Evolutionary conservation across 768 basidiomycete genomes (phyloP).

Genomic region (Phlebiopsis gigantea): DNA sequence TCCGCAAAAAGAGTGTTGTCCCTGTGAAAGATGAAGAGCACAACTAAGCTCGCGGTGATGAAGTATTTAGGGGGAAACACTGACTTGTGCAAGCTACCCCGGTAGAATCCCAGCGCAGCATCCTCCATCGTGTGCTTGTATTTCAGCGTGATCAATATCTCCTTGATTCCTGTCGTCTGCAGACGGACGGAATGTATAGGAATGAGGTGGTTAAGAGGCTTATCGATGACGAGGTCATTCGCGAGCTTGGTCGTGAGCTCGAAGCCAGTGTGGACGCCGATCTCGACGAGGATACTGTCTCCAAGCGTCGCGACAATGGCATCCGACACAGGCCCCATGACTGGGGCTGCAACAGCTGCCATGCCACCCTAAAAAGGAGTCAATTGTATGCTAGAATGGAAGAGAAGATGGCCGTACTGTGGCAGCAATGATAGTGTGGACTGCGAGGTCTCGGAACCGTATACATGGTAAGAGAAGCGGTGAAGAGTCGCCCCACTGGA

Average conservation of each 20-base stretch:
- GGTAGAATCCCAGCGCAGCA: constrained; percentile 55
- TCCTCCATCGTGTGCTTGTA: constrained; percentile 55
- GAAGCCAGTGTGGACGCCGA: constrained; percentile 51
- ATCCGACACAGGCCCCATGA: constrained; percentile 53
- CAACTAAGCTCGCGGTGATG: too few species aligned
- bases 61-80: too few species aligned
- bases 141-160: constrained; percentile 52
- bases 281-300: constrained; percentile 53
- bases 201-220: constrained; percentile 41
- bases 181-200: constrained; percentile 49
- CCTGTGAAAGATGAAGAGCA: constrained; percentile 25
- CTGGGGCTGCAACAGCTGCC: constrained; percentile 40
- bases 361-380: constrained; percentile 31
- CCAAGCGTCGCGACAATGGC: constrained; percentile 45
- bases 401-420: constrained; percentile 45
- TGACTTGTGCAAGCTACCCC: constrained; percentile 53
- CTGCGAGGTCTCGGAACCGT: constrained; percentile 55
- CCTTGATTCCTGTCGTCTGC: constrained; percentile 54
- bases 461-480: constrained; percentile 60
- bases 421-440: constrained; percentile 55
- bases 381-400: too few species aligned
- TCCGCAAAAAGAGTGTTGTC: constrained; percentile 54
- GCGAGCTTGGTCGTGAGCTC: constrained; percentile 43
- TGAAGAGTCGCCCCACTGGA: constrained; percentile 60
- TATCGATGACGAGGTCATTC: constrained; percentile 47